Base-by-base conservation (phyloP, 768 basidiomycete species). In the Pulveroboletus ravenelii region DNA sequence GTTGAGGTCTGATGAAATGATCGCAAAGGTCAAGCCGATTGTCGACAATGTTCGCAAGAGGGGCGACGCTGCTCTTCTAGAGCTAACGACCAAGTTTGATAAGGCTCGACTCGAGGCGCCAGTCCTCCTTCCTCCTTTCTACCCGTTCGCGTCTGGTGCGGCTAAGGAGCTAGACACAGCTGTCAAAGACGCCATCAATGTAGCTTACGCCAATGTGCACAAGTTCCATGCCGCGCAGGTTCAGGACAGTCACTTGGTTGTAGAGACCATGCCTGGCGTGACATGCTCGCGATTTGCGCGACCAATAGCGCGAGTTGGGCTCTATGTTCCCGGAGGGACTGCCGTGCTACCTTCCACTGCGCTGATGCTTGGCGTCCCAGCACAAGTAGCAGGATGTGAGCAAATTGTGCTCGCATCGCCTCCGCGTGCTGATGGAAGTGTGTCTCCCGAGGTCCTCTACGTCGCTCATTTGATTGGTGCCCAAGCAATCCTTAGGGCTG, bases 211-310 rank as follows among this genome's bases (percentile, higher is more conserved):
- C 52, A 99, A 99, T 67, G 89, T 99, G 64, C 79, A 77, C 69
- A 86, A 82, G 61, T 98, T 97, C 78, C 95, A 96, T 67, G 79
- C 78, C 18, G 93, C 93, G 6, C 94, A 98, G 71, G 72, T 80
- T n/a, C 82, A 85, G 54, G 76, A 76, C 42, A 74, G 78, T 45
- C 72, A 81, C 20, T 76, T 99, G 39, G 74, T 80, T 6, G 92
- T 99, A 7, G 93, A 97, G 70, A 98, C 96, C 10, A 97, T 93
- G 91, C 94, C 96, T 7, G 96, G 96, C 10, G 94, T 99, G 39
- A 85, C 91, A 2, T 98, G 96, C 71, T 87, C 92, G 43, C 84
- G 96, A 36, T 96, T 98, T 68, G 87, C 92, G 2, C 83, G 93
- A 40, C 87, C 96, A n/a, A 93, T 99, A 61, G 85, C 88, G 42